Percentiles rank a stretch among this genome's conserved stretches.
Conservation (phyloP, 2,329 filamentous ascomycete genomes). For the Dothidotthia symphoricarpi region DNA sequence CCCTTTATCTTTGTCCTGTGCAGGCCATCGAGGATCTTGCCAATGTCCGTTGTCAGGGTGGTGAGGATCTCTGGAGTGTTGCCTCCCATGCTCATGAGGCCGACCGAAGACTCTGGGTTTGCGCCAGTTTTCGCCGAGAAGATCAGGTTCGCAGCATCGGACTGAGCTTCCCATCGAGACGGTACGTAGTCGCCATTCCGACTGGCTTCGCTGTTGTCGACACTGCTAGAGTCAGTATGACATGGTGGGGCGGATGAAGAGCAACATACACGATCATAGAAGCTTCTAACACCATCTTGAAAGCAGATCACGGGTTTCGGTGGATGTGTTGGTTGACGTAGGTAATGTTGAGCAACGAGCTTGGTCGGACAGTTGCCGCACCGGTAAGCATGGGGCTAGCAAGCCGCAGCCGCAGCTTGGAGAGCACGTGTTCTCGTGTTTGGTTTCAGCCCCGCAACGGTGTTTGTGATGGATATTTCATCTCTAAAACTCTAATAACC, state of each 20-base stretch:
- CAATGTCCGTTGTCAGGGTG: conserved; percentile 92
- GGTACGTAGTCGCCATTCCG: conserved; percentile 92
- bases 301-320: conserved; percentile 16
- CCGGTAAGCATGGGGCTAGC: conserved; percentile 21
- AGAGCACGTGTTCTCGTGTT: conserved; percentile 2
- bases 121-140: conserved; percentile 94
- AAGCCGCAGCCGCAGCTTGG: conserved; percentile 11
- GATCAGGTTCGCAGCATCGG: conserved; percentile 90
- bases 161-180: conserved; percentile 92
- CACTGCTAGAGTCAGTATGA: conserved; percentile 49
- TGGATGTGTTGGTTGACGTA: conserved; percentile 6
- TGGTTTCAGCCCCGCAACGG: conserved; percentile 1
- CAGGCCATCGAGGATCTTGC: conserved; percentile 89
- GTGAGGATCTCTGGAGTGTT: conserved; percentile 96
- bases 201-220: conserved; percentile 98
- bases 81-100: conserved; percentile 98
- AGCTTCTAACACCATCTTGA: conserved; percentile 95
- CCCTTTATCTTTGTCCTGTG: conserved; percentile 82
- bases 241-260: conserved; percentile 13
- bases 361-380: conserved; percentile 11
- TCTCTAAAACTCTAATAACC: no score
- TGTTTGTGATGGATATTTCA: no score
- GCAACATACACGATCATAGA: conserved; percentile 80
- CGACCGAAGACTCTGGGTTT: conserved; percentile 95
- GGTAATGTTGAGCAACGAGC: conserved; percentile 23